Conservation (phyloP, 1,284 basidiomycete genomes). For the Malassezia slooffiae region DNA sequence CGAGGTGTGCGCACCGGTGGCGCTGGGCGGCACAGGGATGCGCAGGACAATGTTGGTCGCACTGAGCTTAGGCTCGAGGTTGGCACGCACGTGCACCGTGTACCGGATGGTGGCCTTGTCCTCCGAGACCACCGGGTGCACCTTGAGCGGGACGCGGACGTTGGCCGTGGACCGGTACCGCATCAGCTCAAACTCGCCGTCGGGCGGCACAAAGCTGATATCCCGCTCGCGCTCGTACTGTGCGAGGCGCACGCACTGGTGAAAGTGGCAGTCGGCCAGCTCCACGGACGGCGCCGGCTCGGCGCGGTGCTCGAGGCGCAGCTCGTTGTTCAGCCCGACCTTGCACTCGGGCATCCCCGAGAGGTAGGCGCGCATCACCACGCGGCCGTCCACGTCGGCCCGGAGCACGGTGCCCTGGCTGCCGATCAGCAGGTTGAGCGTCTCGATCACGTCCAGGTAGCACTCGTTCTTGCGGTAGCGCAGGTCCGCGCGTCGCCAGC, state of each 20-base stretch:
- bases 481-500: slow-evolving; percentile 83
- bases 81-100: slow-evolving; percentile 74
- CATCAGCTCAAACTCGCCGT: slow-evolving; percentile 99
- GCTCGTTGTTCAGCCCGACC: slow-evolving; percentile 94
- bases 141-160: slow-evolving; percentile 79
- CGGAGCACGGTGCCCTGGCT: slow-evolving; percentile 83
- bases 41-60: slow-evolving; percentile 82
- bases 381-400: slow-evolving; percentile 96
- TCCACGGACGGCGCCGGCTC: slow-evolving; percentile 49
- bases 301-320: slow-evolving; percentile 56
- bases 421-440: slow-evolving; percentile 88
- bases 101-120: slow-evolving; percentile 85
- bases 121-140: slow-evolving; percentile 86
- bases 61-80: slow-evolving; percentile 79
- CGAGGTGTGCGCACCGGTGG: slow-evolving; percentile 81
- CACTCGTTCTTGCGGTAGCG: slow-evolving; percentile 98
- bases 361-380: slow-evolving; percentile 93
- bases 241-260: slow-evolving; percentile 88
- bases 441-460: slow-evolving; percentile 95
- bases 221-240: slow-evolving; percentile 86
- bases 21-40: slow-evolving; percentile 91
- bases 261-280: slow-evolving; percentile 94
- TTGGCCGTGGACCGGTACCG: slow-evolving; percentile 89
- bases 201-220: slow-evolving; percentile 93
- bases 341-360: slow-evolving; percentile 94